A percentile compares a stretch with the other conserved stretches of the same genome.
phyloP scores from a whole-genome alignment of 176 grass and related monocot species.

The Eremochloa ophiuroides region DNA sequence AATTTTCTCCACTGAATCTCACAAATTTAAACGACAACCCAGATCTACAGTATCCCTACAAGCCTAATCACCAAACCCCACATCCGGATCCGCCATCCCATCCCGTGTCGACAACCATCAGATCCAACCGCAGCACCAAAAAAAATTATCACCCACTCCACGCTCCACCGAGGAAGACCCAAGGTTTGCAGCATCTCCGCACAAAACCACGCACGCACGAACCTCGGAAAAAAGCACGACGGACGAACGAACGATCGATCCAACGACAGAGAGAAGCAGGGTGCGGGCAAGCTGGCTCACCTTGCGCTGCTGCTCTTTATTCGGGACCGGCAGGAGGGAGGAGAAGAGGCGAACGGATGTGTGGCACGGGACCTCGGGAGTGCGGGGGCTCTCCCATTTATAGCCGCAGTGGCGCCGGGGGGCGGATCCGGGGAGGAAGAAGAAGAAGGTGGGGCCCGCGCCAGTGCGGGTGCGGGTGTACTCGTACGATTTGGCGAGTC shows the following conservation, averaged over 20 bases:
- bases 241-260: background rate
- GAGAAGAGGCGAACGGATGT: background rate
- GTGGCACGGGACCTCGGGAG: background rate
- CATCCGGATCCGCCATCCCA: background rate
- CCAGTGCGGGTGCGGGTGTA: background rate
- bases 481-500: background rate
- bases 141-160: background rate
- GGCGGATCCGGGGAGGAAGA: background rate
- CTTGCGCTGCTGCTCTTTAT: constrained; percentile 21
- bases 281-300: background rate
- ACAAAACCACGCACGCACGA: background rate
- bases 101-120: background rate
- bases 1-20: background rate
- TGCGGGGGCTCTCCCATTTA: constrained; percentile 1
- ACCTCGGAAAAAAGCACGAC: background rate
- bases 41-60: background rate
- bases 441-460: background rate
- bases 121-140: background rate
- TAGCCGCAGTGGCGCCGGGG: background rate
- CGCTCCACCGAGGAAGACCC: background rate
- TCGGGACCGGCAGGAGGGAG: background rate
- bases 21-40: background rate
- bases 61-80: background rate
- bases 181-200: background rate
- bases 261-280: background rate